Evolutionary conservation across 2,329 filamentous ascomycete genomes (phyloP), one percentile per base, ranked within the genome.

Genomic region (Domatiomyces globalis): DNA sequence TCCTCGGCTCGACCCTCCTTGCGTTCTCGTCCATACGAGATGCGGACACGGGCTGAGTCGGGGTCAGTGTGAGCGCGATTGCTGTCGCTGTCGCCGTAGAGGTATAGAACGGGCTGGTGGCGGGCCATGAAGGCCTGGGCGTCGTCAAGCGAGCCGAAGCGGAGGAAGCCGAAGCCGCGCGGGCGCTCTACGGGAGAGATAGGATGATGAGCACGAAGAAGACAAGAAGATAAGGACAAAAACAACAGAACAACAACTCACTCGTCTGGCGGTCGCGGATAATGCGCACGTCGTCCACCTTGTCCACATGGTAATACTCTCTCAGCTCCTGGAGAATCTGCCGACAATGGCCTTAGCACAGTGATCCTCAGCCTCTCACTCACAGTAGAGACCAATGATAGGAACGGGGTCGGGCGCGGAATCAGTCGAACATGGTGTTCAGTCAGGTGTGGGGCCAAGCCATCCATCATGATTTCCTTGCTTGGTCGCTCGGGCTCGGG

Each of bases 211-310:
- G 22, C 5, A 17, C 4, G 17, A 15, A 27, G 10, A 10, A 20
- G 33, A 17, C 20, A 15, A 9, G 4, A 33, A 9, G 29, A 33
- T 7, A 33, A 33, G 29, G 29, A 33, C 8, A 33, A 33, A 2
- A 33, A 33, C 4, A 33, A 33, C 27, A 15, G 33, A 15, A 39
- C 9, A 15, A 39, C 4, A 39, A 56, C 55, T 56, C 66, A 79
- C 77, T 77, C 18, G 76, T 79, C 54, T 76, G 73, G 51, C 75
- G 71, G 58, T 80, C 76, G 53, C 75, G 74, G 58, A 80, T 80
- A 49, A 80, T 67, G 17, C 75, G 70, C 46, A 79, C 68, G 58
- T 78, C 75, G 60, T 79, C 75, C 54, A 80, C 64, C n/a, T 69
- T 69, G 51, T 73, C 68, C 55, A 76, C 66, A 59, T 71, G 66